Percentiles rank a stretch among this genome's conserved stretches.
Conservation (phyloP, 192 early-diverging fungal species). For the Chytriomyces sp. region DNA sequence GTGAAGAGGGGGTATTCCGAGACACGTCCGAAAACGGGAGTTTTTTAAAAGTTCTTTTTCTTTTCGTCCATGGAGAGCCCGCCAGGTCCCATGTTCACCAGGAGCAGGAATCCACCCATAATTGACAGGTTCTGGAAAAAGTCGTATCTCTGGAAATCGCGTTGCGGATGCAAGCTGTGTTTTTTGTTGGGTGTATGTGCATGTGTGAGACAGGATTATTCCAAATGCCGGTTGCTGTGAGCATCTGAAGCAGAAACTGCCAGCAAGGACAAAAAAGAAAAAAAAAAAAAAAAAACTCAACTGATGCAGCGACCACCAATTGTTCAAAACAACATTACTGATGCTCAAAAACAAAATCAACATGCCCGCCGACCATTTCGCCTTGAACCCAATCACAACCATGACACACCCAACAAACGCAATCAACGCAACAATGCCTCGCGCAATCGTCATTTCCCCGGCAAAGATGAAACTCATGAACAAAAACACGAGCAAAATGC, state of each 20-base stretch:
- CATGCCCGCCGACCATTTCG: conserved; percentile 94
- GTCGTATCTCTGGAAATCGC: conserved; percentile 95
- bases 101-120: conserved; percentile 92
- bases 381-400: conserved; percentile 98
- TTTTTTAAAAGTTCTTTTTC: conserved; percentile 94
- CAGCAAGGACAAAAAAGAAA: no score
- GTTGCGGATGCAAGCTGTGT: conserved; percentile 35
- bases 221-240: no score
- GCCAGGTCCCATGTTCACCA: conserved; percentile 88
- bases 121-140: conserved; percentile 97
- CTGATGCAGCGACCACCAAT: conserved; percentile 92
- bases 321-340: conserved; percentile 92
- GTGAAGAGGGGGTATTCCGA: no score
- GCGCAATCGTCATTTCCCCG: conserved; percentile 76
- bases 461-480: conserved; percentile 89
- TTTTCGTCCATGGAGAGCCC: conserved; percentile 95
- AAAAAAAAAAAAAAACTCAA: conserved; percentile 12
- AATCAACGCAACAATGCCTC: conserved; percentile 73
- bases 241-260: no score
- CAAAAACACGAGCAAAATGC: conserved; percentile 89
- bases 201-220: no score
- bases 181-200: no score
- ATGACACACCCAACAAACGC: conserved; percentile 86
- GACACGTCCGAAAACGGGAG: no score
- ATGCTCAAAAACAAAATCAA: conserved; percentile 87